Evolutionary conservation across 352 stramenopile species (phyloP).

Genomic region (Phytopythium mirpurense): DNA sequence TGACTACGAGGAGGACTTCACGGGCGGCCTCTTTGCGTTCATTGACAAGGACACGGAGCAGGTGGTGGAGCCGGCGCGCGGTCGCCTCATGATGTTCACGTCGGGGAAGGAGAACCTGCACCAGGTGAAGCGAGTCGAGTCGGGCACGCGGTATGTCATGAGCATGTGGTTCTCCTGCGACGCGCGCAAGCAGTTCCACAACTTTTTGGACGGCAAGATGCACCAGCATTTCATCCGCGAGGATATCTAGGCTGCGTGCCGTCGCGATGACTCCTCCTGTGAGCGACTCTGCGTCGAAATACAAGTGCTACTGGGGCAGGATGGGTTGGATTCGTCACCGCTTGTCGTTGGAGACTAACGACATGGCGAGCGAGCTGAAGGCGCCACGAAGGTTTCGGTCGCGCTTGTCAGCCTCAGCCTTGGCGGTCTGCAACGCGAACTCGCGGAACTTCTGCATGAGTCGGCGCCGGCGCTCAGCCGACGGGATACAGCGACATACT

Average conservation of each 20-base stretch:
- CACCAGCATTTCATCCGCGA: conserved; percentile 66
- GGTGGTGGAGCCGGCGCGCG: conserved; percentile 68
- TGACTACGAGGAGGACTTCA: conserved; percentile 82
- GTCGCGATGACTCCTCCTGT: background rate
- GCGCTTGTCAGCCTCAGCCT: conserved; percentile 29
- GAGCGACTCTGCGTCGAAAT: background rate
- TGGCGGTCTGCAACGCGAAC: conserved; percentile 33
- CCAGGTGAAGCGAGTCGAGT: conserved; percentile 65
- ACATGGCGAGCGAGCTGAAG: conserved; percentile 42
- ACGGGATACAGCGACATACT: conserved; percentile 59
- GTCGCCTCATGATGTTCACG: conserved; percentile 88
- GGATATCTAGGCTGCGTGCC: conserved; percentile 12
- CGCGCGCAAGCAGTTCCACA: conserved; percentile 72
- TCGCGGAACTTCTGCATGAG: conserved; percentile 55
- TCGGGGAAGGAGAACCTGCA: conserved; percentile 87
- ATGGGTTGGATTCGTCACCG: conserved; percentile 5
- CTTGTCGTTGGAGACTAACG: conserved; percentile 18
- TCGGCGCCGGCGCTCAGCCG: conserved; percentile 31
- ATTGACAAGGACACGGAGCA: conserved; percentile 71
- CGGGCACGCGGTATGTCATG: conserved; percentile 82
- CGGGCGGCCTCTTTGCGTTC: conserved; percentile 87
- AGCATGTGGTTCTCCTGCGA: conserved; percentile 95
- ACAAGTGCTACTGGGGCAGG: background rate
- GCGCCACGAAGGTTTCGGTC: conserved; percentile 43
- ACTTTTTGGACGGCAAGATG: conserved; percentile 88